phyloP scores from a whole-genome alignment of 768 basidiomycete genomes.

The Tylopilus sp. region DNA sequence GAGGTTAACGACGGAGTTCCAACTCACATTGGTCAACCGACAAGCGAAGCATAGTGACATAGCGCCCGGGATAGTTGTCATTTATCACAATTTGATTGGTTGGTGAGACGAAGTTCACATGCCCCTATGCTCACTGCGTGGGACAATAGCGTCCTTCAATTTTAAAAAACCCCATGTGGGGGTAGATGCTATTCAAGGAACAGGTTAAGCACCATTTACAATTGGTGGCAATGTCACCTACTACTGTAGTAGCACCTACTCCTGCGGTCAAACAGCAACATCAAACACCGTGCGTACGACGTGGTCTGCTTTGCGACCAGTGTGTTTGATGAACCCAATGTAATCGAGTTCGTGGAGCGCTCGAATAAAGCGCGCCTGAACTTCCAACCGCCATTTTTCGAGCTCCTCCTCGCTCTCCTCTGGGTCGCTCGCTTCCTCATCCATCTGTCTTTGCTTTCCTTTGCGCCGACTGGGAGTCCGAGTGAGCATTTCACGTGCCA shows the following conservation, averaged over 20 bases:
- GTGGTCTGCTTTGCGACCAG: conserved; percentile 74
- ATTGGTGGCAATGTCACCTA: neutral
- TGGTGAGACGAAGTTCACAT: neutral
- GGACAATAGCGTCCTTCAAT: neutral
- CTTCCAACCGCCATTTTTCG: conserved; percentile 57
- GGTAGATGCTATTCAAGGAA: conserved; percentile 1
- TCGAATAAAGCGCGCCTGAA: conserved; percentile 76
- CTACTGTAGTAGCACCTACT: conserved; percentile 21
- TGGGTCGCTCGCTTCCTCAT: conserved; percentile 15
- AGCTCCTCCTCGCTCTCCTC: conserved; percentile 33
- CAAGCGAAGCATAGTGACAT: neutral
- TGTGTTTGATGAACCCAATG: conserved; percentile 77
- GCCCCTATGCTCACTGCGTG: too few relatives aligned
- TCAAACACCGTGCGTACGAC: conserved; percentile 69
- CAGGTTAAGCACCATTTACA: conserved; percentile 5
- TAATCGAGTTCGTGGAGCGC: conserved; percentile 81
- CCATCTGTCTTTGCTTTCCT: conserved; percentile 24
- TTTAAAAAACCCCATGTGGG: too few relatives aligned
- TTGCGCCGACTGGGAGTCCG: conserved; percentile 24
- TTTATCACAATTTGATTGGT: neutral
- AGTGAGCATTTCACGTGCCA: neutral
- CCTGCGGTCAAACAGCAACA: conserved; percentile 8
- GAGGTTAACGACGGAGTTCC: conserved; percentile 30
- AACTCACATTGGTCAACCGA: conserved; percentile 15
- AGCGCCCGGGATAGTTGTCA: neutral